Evolutionary conservation across 257 asterid species (phyloP), one percentile per base, ranked within the genome.

Genomic region (Eustoma russellianum): DNA sequence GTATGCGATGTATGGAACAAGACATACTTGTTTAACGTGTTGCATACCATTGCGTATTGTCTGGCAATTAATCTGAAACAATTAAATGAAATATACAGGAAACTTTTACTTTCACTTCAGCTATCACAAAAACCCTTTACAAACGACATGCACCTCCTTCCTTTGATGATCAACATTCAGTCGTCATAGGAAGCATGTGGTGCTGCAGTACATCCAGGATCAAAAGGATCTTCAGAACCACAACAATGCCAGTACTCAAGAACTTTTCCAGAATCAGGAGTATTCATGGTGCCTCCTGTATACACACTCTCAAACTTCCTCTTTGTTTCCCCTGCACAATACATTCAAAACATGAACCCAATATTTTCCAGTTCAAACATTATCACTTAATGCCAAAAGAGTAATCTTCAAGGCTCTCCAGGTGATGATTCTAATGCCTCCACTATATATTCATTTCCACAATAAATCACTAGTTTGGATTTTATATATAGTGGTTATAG

Each of bases 191-290:
- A 84, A 62, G 76, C 67, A 68, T 91, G 98, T 61, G 95, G 95
- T 15, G 96, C 74, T 19, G 95, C 87, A 13, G 96, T 87, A 63
- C 96, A 91, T 44, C 96, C 98, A 30, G 77, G 70, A 65, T 80
- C 79, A 61, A 84, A 87, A 33, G 92, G 92, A 68, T 91, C 94
- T 65, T 91, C 98, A 33, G 93, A 82, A 1, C 94, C 98, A 77
- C 98, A 91, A 60, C 98, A 91, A 72, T 91, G 98, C 98, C 98
- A 91, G 62, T 91, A 91, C 28, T 91, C 88, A 6, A 67, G 62
- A 33, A 91, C 86, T 69, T 76, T 79, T 64, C 98, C 97, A 1
- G 90, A 71, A 48, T 70, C 85, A 0, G 97, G 93, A 28, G 97
- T 87, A 60, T 77, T 72, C 93, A 92, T 63, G 55, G 95, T 88